A percentile compares a stretch with the other conserved stretches of the same genome.
Evolutionary conservation across 1,139 yeast species (phyloP).

Genomic region (Suhomyces wounanorum): DNA sequence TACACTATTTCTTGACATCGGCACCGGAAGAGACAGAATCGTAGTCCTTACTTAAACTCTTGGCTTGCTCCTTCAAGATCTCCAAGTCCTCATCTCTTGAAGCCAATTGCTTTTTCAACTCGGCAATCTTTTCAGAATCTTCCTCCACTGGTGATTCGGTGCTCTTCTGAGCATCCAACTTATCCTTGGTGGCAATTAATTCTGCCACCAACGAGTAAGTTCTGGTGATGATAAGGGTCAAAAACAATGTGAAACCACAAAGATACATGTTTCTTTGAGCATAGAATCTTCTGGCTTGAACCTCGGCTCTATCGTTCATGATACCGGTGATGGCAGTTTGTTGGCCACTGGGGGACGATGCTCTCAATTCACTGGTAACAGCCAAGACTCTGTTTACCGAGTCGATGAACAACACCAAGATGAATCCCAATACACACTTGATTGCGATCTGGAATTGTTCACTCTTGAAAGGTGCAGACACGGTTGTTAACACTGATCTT

Average conservation of each 20-base stretch:
- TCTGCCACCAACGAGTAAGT: slow-evolving; percentile 85
- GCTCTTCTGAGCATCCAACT: slow-evolving; percentile 53
- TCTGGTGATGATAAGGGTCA: slow-evolving; percentile 81
- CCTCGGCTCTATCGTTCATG: slow-evolving; percentile 66
- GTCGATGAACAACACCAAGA: slow-evolving; percentile 81
- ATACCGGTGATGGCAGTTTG: slow-evolving; percentile 24
- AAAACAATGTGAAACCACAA: slow-evolving; percentile 91
- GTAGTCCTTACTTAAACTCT: slow-evolving; percentile 66
- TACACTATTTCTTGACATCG: slow-evolving; percentile 7
- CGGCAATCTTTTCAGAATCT: slow-evolving; percentile 43
- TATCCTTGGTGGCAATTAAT: slow-evolving; percentile 60
- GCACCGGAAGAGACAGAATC: slow-evolving; percentile 44
- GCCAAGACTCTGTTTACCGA: slow-evolving; percentile 81
- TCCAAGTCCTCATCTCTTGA: slow-evolving; percentile 65
- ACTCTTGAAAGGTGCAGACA: slow-evolving; percentile 70
- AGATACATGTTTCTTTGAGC: slow-evolving; percentile 97
- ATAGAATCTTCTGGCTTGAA: slow-evolving; percentile 88
- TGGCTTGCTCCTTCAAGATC: slow-evolving; percentile 71
- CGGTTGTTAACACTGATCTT: slow-evolving; percentile 61
- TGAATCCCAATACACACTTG: slow-evolving; percentile 82
- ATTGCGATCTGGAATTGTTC: slow-evolving; percentile 75
- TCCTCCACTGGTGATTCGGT: slow-evolving; percentile 15
- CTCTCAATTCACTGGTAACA: slow-evolving; percentile 63
- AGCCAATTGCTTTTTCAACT: slow-evolving; percentile 56
- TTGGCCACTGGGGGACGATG: slow-evolving; percentile 21